Evolutionary conservation across 140 eudicot genomes (phyloP).

Genomic region (Erigeron philadelphicus): DNA sequence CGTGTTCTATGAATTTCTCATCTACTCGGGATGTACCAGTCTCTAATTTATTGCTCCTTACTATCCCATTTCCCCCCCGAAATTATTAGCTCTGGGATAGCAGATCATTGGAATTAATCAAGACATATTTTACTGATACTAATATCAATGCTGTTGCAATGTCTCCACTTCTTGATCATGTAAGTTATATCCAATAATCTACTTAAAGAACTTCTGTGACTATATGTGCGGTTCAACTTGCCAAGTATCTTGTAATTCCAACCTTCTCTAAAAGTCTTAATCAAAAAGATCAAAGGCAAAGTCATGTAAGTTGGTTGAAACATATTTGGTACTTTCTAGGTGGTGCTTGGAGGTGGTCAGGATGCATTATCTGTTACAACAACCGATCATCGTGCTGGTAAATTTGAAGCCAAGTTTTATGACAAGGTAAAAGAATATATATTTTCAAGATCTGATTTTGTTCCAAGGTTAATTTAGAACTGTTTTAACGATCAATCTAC

Average conservation of each 20-base stretch:
- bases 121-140: slow-evolving; percentile 69
- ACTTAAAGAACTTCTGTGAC: too few relatives aligned
- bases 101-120: slow-evolving; percentile 63
- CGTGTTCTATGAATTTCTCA: background rate
- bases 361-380: slow-evolving; percentile 89
- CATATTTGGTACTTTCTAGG: slow-evolving; percentile 33
- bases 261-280: too few relatives aligned
- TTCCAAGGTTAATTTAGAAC: background rate
- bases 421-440: slow-evolving; percentile 50
- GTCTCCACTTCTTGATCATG: slow-evolving; percentile 88
- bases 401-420: slow-evolving; percentile 92
- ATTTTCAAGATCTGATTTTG: background rate
- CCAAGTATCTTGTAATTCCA: too few relatives aligned
- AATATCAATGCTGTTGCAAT: slow-evolving; percentile 86
- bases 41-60: background rate
- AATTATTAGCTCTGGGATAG: slow-evolving; percentile 68
- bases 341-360: slow-evolving; percentile 98
- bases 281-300: background rate
- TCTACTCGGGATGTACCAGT: too few relatives aligned
- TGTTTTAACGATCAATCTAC: background rate
- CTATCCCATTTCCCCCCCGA: background rate
- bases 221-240: too few relatives aligned
- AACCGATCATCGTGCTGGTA: slow-evolving; percentile 97
- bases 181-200: slow-evolving; percentile 27
- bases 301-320: background rate